Evolutionary conservation across 768 basidiomycete genomes (phyloP), one percentile per base, ranked within the genome.

Genomic region (Hericium rajendrae): DNA sequence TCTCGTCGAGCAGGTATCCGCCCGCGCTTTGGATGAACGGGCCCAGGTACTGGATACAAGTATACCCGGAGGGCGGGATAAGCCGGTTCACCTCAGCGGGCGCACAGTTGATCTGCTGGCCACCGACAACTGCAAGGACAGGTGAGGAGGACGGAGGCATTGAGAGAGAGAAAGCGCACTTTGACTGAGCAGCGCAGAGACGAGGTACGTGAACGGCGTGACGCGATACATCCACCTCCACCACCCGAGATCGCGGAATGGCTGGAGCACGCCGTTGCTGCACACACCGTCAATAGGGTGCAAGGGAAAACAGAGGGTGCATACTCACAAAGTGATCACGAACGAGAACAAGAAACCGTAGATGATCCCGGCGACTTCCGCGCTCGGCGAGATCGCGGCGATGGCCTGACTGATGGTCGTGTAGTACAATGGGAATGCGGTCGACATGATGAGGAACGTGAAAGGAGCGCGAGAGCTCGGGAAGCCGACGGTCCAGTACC

Each of bases 11-110:
- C n/a, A 83, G 41, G 64, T 81, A 81, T 2, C 82, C 82, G 1
- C 81, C 76, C 13, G 69, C 63, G 6, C 54, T 51, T 13, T 59
- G 37, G 43, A 81, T 74, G 65, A 72, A 85, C 8, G 71, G 58
- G 1, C 61, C 55, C 53, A 81, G 67, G 67, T 79, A 85, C 12
- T 69, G 62, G 12, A 62, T 67, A 66, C 83, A 85, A 0, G 78
- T 74, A 57, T 71, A 70, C 3, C 77, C 78, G 0, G 65, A 57
- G 1, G 80, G 78, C 3, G 79, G 75, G 2, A 66, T 64, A 59
- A 94, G 65, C 1, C 72, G 73, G 2, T 83, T 78, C n/a, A 81
- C 73, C 66, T 94, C 92, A 51, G 74, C 68, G 0, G 69, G n/a
- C 0, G 84, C 68, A 67, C 92, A 94, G 15, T 68, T 71, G 51